Evolutionary conservation across 495 filamentous ascomycete species (phyloP).

Genomic region (Penicillium odoratum): DNA sequence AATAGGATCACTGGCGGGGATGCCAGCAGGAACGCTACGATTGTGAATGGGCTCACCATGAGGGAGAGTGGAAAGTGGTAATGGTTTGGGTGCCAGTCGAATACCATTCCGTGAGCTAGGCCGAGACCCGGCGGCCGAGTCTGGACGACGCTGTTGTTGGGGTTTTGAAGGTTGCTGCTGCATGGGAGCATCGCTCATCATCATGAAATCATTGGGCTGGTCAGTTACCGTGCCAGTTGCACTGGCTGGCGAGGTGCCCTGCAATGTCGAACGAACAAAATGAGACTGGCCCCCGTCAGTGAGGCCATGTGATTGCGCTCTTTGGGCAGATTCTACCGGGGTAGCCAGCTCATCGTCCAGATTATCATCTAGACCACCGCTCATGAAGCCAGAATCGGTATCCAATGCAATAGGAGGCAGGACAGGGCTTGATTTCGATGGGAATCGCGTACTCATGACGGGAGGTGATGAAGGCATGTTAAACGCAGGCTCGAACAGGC

Average conservation of each 20-base stretch:
- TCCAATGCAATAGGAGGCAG: slow-evolving; percentile 62
- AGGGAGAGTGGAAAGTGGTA: slow-evolving; percentile 40
- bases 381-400: slow-evolving; percentile 81
- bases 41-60: slow-evolving; percentile 38
- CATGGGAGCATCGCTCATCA: slow-evolving; percentile 17
- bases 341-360: slow-evolving; percentile 52
- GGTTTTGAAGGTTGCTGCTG: slow-evolving; percentile 23
- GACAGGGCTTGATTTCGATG: slow-evolving; percentile 67
- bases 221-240: slow-evolving; percentile 22
- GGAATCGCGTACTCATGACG: slow-evolving; percentile 59
- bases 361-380: slow-evolving; percentile 64
- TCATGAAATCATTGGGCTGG: slow-evolving; percentile 21
- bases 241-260: slow-evolving; percentile 33
- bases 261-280: slow-evolving; percentile 41
- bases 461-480: slow-evolving; percentile 81
- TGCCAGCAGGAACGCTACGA: slow-evolving; percentile 23
- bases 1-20: slow-evolving; percentile 59
- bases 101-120: slow-evolving; percentile 41
- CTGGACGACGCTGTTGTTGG: slow-evolving; percentile 9
- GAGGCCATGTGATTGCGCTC: slow-evolving; percentile 36
- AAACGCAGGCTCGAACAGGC: slow-evolving; percentile 48
- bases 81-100: slow-evolving; percentile 39
- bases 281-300: slow-evolving; percentile 42
- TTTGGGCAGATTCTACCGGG: slow-evolving; percentile 34
- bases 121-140: slow-evolving; percentile 34